Evolutionary conservation across 371 early-diverging fungal species (phyloP), one percentile per base, ranked within the genome.

Genomic region (Mucor lusitanicus): DNA sequence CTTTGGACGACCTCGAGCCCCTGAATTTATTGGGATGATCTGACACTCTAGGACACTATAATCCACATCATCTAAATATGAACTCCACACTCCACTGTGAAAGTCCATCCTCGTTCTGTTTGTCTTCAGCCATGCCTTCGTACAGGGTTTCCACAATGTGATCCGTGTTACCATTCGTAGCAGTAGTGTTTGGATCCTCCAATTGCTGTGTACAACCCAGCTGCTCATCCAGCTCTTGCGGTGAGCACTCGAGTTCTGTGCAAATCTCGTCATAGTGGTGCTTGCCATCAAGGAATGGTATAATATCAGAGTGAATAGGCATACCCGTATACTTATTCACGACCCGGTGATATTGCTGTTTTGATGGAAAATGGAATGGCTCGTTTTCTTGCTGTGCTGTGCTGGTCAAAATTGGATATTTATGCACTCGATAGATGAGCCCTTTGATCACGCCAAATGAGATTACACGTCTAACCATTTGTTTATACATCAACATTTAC

Each of bases 391-490:
- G 70, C 44, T 50, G 56, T 23, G 56, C 35, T 37, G 68, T 57
- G 44, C 64, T 71, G 12, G 69, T 77, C 50, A 90, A 61, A 17
- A 94, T 83, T 0, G 95, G 94, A 74, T 93, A 95, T 69, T 91
- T 92, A 77, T 94, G 92, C 1, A 95, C 88, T 28, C 95, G 86
- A 67, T 89, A 88, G 7, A 95, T 77, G 66, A 93, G 84, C 3
- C 89, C 90, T 61, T 95, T 92, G 70, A 93, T 83, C 3, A 92
- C 86, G 0, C 94, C 95, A 82, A 90, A 95, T 6, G 92, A 86
- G 32, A 95, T 87, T 59, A 95, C 88, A 6, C 95, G 89, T 40
- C 94, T 93, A 66, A 27, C 40, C 25, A 28, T 27, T 32, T 4
- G 15, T 6, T 35, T 11, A 7, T 57, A 17, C 7, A n/a, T 17